Evolutionary conservation across 2,329 filamentous ascomycete species (phyloP).

Genomic region (Hypomyces rosellus): DNA sequence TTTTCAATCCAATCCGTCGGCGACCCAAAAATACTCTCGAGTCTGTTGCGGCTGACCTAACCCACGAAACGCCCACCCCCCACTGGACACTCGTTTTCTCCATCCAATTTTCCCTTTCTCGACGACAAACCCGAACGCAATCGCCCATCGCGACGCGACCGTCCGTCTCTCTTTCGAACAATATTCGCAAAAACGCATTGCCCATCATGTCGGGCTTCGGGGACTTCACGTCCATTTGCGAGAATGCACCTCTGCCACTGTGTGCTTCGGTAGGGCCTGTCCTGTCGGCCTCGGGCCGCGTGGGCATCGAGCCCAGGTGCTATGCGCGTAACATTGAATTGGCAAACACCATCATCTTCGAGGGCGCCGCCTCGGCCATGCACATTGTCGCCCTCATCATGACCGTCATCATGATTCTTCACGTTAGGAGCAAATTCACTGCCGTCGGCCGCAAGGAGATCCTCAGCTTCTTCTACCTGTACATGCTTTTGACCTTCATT

Average conservation of each 20-base stretch:
- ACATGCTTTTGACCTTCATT: slow-evolving; percentile 81
- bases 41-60: no score
- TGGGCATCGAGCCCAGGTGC: slow-evolving; percentile 82
- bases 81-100: no score
- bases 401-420: slow-evolving; percentile 96
- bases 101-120: no score
- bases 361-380: slow-evolving; percentile 83
- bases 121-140: no score
- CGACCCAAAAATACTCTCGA: no score
- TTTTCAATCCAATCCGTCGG: no score
- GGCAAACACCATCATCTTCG: slow-evolving; percentile 97
- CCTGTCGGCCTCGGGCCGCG: slow-evolving; percentile 57
- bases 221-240: slow-evolving; percentile 82
- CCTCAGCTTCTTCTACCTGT: slow-evolving; percentile 94
- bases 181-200: background rate
- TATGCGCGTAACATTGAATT: slow-evolving; percentile 93
- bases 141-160: no score
- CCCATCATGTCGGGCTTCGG: slow-evolving; percentile 73
- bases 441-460: slow-evolving; percentile 75
- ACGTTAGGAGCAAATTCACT: slow-evolving; percentile 95
- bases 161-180: no score
- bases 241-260: slow-evolving; percentile 75
- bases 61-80: no score
- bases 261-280: slow-evolving; percentile 79
- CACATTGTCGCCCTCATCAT: slow-evolving; percentile 87